A percentile compares a stretch with the other conserved stretches of the same genome.
phyloP scores from a whole-genome alignment of 208 protist genomes.

The Trypanosoma congolense region DNA sequence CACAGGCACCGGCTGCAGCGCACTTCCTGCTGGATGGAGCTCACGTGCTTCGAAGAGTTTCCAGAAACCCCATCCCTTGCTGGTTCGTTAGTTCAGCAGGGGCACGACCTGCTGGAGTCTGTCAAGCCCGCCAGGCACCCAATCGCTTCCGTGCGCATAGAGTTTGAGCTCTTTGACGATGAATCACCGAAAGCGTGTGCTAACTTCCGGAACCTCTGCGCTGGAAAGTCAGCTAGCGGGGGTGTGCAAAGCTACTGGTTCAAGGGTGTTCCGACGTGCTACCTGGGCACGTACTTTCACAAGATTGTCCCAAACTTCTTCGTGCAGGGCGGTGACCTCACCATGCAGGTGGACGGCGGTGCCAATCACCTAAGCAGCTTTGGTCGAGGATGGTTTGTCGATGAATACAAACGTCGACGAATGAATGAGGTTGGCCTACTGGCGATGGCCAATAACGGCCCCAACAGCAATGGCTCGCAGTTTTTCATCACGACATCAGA shows the following conservation, averaged over 20 bases:
- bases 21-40: constrained; percentile 63
- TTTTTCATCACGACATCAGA: constrained; percentile 89
- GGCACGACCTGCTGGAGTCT: constrained; percentile 36
- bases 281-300: constrained; percentile 88
- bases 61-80: constrained; percentile 64
- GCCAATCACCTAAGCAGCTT: constrained; percentile 83
- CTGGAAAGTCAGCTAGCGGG: constrained; percentile 24
- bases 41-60: constrained; percentile 62
- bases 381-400: constrained; percentile 74
- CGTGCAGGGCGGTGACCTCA: constrained; percentile 95
- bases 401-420: constrained; percentile 92
- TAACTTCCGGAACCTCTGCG: constrained; percentile 75
- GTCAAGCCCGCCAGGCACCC: constrained; percentile 41
- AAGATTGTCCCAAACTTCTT: constrained; percentile 87
- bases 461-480: constrained; percentile 91
- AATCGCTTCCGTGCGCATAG: constrained; percentile 26
- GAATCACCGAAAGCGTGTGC: constrained; percentile 69
- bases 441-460: constrained; percentile 90
- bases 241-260: constrained; percentile 49
- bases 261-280: constrained; percentile 66
- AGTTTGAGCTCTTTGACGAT: constrained; percentile 82
- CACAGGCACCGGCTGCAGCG: constrained; percentile 35
- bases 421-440: constrained; percentile 78
- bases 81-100: constrained; percentile 48
- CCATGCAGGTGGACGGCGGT: constrained; percentile 91